Conservation (phyloP, 2,329 filamentous ascomycete species). For the Tricladium varicosporioides region DNA sequence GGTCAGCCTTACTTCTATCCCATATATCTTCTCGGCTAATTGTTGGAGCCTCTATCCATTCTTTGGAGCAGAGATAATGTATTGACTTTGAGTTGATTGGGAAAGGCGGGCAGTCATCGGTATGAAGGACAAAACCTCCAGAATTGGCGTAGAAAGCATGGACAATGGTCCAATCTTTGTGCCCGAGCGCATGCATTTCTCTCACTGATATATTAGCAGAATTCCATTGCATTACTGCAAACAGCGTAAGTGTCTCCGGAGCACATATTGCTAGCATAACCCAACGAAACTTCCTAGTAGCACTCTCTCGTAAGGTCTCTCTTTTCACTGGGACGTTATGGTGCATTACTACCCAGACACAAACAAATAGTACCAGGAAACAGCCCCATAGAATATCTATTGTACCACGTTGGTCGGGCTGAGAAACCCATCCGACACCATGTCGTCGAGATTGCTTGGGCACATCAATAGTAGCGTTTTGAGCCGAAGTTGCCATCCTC, state of each 20-base stretch:
- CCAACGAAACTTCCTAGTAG: conserved; percentile 3
- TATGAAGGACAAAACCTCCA: conserved; percentile 4
- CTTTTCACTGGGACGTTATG: conserved; percentile 4
- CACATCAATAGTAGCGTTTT: neutral
- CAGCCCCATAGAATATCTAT: conserved; percentile 11
- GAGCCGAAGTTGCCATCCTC: neutral
- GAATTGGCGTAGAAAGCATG: conserved; percentile 10
- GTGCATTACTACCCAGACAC: conserved; percentile 7
- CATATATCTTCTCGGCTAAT: too few species aligned
- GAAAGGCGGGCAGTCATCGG: conserved; percentile 10
- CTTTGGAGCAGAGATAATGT: conserved; percentile 5
- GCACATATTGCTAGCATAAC: conserved; percentile 1
- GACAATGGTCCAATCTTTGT: conserved; percentile 2
- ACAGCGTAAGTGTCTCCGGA: conserved; percentile 4
- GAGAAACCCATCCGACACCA: neutral
- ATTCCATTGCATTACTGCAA: conserved; percentile 10
- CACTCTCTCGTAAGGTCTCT: neutral
- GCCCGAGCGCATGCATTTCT: conserved; percentile 3
- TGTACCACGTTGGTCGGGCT: conserved; percentile 6
- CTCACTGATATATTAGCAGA: conserved; percentile 3
- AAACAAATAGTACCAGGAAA: conserved; percentile 9
- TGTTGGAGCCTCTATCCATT: too few species aligned
- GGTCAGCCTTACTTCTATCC: too few species aligned
- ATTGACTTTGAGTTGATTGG: conserved; percentile 14
- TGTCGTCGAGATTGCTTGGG: neutral